A percentile compares a stretch with the other conserved stretches of the same genome.
phyloP scores from a whole-genome alignment of 2,329 filamentous ascomycete species.

The Claviceps lovelessii region DNA sequence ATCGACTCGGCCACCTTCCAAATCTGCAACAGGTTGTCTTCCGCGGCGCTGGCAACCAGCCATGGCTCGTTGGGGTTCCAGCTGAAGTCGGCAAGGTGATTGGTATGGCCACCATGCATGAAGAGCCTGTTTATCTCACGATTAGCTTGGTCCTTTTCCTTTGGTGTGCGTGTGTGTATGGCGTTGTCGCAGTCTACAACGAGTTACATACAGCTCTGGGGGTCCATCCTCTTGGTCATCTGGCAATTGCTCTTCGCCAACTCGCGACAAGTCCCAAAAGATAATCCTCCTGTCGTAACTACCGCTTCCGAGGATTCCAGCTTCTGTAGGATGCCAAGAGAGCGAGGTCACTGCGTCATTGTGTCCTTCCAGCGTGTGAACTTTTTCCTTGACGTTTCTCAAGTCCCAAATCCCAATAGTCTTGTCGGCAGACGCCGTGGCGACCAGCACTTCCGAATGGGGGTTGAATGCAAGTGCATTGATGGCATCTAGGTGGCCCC shows the following conservation, averaged over 20 bases:
- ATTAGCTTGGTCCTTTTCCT: not conserved
- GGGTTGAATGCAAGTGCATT: constrained; percentile 95
- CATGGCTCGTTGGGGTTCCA: constrained; percentile 97
- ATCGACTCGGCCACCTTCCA: constrained; percentile 80
- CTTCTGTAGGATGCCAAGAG: constrained; percentile 86
- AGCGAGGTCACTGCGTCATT: constrained; percentile 80
- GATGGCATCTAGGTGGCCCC: constrained; percentile 80
- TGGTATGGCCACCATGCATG: constrained; percentile 98
- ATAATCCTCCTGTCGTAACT: constrained; percentile 88
- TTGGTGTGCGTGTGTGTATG: not conserved
- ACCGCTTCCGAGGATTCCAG: constrained; percentile 74
- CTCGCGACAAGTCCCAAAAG: constrained; percentile 88
- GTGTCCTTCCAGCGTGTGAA: constrained; percentile 83
- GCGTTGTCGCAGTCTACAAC: too few relatives aligned
- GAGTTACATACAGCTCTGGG: constrained; percentile 65
- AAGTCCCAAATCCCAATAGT: constrained; percentile 93
- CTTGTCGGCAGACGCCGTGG: constrained; percentile 89
- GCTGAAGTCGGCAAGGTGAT: constrained; percentile 89
- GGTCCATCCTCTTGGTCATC: constrained; percentile 93
- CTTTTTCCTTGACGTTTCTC: constrained; percentile 74
- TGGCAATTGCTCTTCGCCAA: constrained; percentile 86
- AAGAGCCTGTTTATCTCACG: constrained; percentile 39
- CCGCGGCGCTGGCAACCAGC: constrained; percentile 88
- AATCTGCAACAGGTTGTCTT: constrained; percentile 92
- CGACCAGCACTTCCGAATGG: constrained; percentile 74